These are phyloP conservation scores for Boletus vermiculosoides DNA, from an alignment of 768 basidiomycete genomes.

Conservation along the genomic window DNA sequence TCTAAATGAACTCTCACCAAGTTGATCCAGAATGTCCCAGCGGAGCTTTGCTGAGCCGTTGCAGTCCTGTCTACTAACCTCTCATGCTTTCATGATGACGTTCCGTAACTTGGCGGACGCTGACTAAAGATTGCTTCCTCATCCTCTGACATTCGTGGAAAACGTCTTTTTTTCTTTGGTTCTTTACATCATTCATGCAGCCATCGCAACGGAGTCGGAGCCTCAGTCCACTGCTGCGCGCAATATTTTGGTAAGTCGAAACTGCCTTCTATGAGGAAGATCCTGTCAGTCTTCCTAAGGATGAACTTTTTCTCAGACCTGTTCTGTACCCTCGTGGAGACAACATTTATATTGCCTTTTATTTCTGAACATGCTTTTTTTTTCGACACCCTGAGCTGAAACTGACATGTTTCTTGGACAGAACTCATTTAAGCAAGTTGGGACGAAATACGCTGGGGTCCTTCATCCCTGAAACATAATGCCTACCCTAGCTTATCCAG, in stretches of 20 bases:
- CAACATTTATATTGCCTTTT: constrained; percentile 23
- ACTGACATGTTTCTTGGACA: constrained; percentile 14
- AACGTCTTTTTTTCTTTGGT: too few species aligned
- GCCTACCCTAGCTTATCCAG: not conserved
- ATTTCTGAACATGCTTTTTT: constrained; percentile 13
- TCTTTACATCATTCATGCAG: not conserved
- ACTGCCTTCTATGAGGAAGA: not conserved
- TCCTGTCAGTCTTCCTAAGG: constrained; percentile 11
- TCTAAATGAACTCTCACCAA: too few species aligned
- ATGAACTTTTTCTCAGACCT: constrained; percentile 31
- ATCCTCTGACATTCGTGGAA: not conserved
- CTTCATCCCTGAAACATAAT: too few species aligned
- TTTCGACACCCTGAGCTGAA: not conserved
- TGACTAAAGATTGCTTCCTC: too few species aligned
- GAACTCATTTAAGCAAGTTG: not conserved
- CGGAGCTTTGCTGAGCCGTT: too few species aligned
- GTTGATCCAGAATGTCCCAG: too few species aligned
- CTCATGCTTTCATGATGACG: too few species aligned
- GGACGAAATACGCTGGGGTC: not conserved
- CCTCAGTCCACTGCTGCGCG: not conserved
- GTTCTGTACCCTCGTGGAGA: constrained; percentile 32
- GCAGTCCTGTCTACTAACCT: too few species aligned
- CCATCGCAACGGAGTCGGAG: not conserved
- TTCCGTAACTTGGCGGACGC: too few species aligned
- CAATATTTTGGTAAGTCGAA: constrained; percentile 13